These are phyloP conservation scores for Balamuthia mandrillaris DNA, from an alignment of 208 protist genomes.

Conservation along the genomic window DNA sequence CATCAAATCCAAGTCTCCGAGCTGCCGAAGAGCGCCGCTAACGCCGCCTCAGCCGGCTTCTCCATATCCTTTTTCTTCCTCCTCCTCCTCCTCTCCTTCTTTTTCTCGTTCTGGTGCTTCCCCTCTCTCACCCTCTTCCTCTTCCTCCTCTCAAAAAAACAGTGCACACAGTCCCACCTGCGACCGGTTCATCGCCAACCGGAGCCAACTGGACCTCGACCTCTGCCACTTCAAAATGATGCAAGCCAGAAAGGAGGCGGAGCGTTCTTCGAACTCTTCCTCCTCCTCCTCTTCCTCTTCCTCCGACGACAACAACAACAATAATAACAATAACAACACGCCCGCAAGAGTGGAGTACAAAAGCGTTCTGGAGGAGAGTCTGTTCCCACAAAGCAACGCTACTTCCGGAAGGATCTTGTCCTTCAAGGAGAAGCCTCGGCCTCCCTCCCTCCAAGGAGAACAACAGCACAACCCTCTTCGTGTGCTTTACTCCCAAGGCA, in stretches of 20 bases:
- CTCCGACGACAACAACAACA: not conserved
- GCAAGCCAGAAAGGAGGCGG: not conserved
- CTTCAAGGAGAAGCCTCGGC: not conserved
- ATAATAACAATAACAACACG: not conserved
- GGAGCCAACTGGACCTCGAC: not conserved
- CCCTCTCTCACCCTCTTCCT: no score
- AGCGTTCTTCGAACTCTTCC: not conserved
- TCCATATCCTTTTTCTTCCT: no score
- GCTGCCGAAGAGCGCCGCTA: no score
- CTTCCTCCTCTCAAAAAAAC: not conserved
- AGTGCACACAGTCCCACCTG: not conserved
- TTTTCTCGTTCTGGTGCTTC: no score
- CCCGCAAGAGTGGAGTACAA: not conserved
- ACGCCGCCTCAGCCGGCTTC: no score
- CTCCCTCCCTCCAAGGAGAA: not conserved
- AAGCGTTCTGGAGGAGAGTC: not conserved
- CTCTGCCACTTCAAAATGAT: not conserved
- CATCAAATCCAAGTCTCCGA: no score
- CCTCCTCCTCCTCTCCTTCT: no score
- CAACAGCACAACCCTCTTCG: not conserved
- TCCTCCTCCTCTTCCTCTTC: not conserved
- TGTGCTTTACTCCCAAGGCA: not conserved
- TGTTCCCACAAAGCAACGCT: not conserved
- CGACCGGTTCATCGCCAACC: not conserved
- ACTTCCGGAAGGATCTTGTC: not conserved